Conservation (phyloP, 768 basidiomycete species). For the Tephrocybe sp. region DNA sequence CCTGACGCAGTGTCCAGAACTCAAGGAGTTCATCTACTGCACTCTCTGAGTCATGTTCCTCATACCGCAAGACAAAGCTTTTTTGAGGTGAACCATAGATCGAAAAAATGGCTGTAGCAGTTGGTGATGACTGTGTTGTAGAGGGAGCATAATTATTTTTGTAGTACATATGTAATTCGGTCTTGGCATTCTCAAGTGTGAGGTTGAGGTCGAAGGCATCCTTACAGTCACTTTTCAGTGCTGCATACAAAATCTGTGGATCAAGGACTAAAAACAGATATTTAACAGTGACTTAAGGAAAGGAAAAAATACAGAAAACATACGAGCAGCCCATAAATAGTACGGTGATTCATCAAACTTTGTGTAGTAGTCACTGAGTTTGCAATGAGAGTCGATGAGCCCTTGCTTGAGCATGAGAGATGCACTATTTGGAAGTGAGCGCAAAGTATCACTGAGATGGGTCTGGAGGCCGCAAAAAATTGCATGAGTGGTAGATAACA, state of each 20-base stretch:
- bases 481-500: constrained; percentile 29
- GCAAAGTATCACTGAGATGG: constrained; percentile 16
- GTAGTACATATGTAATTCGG: constrained; percentile 9
- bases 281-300: neutral
- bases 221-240: constrained; percentile 18
- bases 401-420: constrained; percentile 16
- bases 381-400: constrained; percentile 23
- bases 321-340: constrained; percentile 27
- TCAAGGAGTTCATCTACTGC: constrained; percentile 19
- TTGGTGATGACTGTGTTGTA: neutral
- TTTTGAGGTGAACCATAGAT: neutral
- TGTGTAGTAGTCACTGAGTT: constrained; percentile 29
- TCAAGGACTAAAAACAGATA: constrained; percentile 23
- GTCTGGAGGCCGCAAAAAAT: constrained; percentile 31
- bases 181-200: constrained; percentile 7
- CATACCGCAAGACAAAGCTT: neutral
- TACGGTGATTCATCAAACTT: constrained; percentile 28
- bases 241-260: constrained; percentile 24
- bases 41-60: neutral
- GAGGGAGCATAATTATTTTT: constrained; percentile 6
- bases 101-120: neutral
- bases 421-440: constrained; percentile 15
- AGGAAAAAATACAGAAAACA: constrained; percentile 7
- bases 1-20: constrained; percentile 19
- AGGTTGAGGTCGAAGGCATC: constrained; percentile 15